A percentile compares a stretch with the other conserved stretches of the same genome.
These are phyloP conservation scores for Leishmania braziliensis DNA, from an alignment of 208 protist species.

Conservation along the genomic window DNA sequence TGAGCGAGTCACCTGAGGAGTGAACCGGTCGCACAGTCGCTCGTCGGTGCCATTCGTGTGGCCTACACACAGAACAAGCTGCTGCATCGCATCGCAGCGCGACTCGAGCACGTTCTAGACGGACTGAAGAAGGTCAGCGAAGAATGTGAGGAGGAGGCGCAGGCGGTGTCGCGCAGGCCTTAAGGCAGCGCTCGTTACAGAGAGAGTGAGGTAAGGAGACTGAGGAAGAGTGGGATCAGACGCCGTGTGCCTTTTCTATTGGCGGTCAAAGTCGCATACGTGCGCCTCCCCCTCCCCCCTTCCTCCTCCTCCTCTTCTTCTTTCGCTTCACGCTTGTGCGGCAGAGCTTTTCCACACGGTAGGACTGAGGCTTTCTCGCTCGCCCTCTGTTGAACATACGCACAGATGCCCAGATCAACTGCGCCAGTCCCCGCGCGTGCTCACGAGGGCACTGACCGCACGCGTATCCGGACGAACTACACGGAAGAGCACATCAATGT, in stretches of 20 bases:
- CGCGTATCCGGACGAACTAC: not conserved
- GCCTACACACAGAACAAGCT: slow-evolving; percentile 71
- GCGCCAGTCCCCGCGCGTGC: not conserved
- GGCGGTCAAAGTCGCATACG: not conserved
- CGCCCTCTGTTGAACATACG: not conserved
- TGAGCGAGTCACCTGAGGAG: too few species aligned
- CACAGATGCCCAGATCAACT: not conserved
- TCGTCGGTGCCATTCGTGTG: slow-evolving; percentile 40
- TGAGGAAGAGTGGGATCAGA: too few species aligned
- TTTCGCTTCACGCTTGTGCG: not conserved
- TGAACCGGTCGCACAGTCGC: slow-evolving; percentile 40
- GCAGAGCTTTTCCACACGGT: not conserved
- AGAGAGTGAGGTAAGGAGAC: not conserved
- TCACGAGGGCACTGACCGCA: not conserved
- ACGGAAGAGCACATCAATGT: too few species aligned
- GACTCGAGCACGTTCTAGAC: slow-evolving; percentile 39
- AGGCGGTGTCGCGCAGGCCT: not conserved
- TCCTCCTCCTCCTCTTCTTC: not conserved
- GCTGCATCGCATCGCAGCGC: slow-evolving; percentile 44
- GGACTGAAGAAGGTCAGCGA: slow-evolving; percentile 46
- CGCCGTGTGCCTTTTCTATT: too few species aligned
- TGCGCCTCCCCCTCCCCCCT: not conserved
- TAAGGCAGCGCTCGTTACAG: not conserved
- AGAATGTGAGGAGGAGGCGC: slow-evolving; percentile 16
- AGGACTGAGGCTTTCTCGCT: too few species aligned